Conservation (phyloP, 805 yeast species). For the Yarrowia divulgata region DNA sequence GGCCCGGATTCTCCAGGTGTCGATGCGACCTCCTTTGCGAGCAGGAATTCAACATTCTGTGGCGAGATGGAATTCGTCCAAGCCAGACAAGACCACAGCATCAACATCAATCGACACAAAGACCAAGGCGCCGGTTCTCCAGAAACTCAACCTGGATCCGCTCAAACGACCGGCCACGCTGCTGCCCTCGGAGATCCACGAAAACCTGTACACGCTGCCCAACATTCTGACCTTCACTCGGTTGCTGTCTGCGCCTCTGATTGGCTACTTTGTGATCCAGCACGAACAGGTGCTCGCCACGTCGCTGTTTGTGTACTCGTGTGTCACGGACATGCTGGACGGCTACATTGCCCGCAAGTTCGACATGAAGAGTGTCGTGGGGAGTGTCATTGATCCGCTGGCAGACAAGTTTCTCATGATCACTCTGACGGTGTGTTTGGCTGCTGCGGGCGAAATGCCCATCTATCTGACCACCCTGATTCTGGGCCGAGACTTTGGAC, state of each 20-base stretch:
- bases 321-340: slow-evolving; percentile 89
- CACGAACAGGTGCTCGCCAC: slow-evolving; percentile 71
- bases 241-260: slow-evolving; percentile 79
- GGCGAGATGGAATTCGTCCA: slow-evolving; percentile 7
- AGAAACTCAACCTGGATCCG: slow-evolving; percentile 13
- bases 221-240: slow-evolving; percentile 83
- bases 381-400: slow-evolving; percentile 91
- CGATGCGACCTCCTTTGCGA: background rate
- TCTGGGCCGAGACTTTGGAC: slow-evolving; percentile 80
- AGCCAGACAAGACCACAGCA: background rate
- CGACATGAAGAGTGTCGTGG: slow-evolving; percentile 79
- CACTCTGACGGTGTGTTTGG: slow-evolving; percentile 77
- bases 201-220: slow-evolving; percentile 82
- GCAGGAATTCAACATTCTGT: slow-evolving; percentile 14
- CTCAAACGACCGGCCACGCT: slow-evolving; percentile 12
- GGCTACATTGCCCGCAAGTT: slow-evolving; percentile 87
- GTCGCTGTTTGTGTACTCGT: slow-evolving; percentile 78
- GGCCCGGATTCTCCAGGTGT: slow-evolving; percentile 6
- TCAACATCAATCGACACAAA: background rate
- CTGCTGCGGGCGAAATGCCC: slow-evolving; percentile 75
- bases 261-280: slow-evolving; percentile 78
- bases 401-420: slow-evolving; percentile 95
- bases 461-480: slow-evolving; percentile 62
- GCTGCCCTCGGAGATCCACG: slow-evolving; percentile 50
- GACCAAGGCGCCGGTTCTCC: background rate